Conservation (phyloP, 495 filamentous ascomycete genomes). For the Cairneyella variabilis region DNA sequence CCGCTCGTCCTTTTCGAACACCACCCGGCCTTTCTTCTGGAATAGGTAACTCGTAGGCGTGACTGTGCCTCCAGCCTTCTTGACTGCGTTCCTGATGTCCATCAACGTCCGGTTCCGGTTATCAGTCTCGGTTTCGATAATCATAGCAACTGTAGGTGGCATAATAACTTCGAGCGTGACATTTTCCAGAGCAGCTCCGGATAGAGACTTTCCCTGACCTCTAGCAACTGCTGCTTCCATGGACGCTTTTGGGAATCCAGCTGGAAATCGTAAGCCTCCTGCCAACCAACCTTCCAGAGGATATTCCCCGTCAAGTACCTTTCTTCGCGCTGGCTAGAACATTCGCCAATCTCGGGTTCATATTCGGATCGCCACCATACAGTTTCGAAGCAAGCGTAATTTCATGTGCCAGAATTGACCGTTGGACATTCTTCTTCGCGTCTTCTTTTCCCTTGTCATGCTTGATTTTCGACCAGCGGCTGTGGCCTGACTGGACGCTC, state of each 20-base stretch:
- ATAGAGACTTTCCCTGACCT: conserved; percentile 75
- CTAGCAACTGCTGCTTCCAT: conserved; percentile 84
- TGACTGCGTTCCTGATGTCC: conserved; percentile 65
- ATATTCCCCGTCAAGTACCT: conserved; percentile 36
- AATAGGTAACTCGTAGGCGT: conserved; percentile 83
- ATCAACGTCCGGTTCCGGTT: conserved; percentile 67
- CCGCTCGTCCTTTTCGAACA: conserved; percentile 58
- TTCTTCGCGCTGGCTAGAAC: conserved; percentile 79
- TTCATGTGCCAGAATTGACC: conserved; percentile 42
- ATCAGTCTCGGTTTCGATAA: conserved; percentile 77
- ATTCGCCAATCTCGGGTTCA: conserved; percentile 69
- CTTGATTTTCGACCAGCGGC: conserved; percentile 89
- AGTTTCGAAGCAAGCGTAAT: conserved; percentile 52
- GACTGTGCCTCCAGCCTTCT: conserved; percentile 60
- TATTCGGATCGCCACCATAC: conserved; percentile 63
- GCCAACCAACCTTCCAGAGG: not conserved
- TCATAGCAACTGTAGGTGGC: conserved; percentile 69
- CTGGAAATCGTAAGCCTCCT: conserved; percentile 30
- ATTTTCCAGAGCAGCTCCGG: conserved; percentile 67
- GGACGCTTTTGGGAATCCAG: conserved; percentile 72
- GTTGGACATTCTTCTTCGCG: conserved; percentile 46
- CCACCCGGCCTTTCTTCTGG: conserved; percentile 66
- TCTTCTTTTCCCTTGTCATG: conserved; percentile 89
- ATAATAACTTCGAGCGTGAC: conserved; percentile 80
- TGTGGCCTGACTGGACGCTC: conserved; percentile 65